Evolutionary conservation across 2,329 filamentous ascomycete genomes (phyloP), one percentile per base, ranked within the genome.

Genomic region (Leptographium flavum): DNA sequence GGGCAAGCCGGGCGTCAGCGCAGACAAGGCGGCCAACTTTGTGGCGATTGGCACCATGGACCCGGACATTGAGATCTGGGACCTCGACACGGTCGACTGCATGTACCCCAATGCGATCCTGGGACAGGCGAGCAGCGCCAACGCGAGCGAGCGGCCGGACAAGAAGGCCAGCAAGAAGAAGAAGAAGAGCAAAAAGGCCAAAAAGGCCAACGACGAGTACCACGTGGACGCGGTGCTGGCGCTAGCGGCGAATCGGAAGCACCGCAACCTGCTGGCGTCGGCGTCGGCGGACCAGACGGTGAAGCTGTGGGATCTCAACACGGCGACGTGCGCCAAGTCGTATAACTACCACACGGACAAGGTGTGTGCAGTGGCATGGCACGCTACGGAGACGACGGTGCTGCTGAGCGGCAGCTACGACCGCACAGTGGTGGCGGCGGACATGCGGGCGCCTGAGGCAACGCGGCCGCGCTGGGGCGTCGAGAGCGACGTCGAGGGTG

Each of bases 91-190:
- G 8, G 79, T 98, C 43, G 92, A 98, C 66, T 85, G 83, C 76
- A 94, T 98, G 84, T 98, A 95, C 59, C 92, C 92, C 21, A 94
- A 94, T 59, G 88, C 90, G 10, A 93, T 98, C 51, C 77, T 98
- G 5, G 92, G 92, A 10, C 83, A 90, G 58, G 70, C 25, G 71
- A 69, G 27, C 27, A 32, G 35, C 14, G 19, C n/a, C n/a, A n/a
- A n/a, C n/a, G 25, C 14, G 11, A 33, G 6, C 2, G 43, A 3
- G 21, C n/a, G 36, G 8, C 23, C 17, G 4, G 39, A 36, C 9
- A 38, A 42, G 21, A 88, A 87, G 61, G n/a, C n/a, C n/a, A n/a
- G n/a, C n/a, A 80, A 79, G 61, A 73, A 74, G 54, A 81, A 79
- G 58, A 92, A 88, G 66, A 94, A 88, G 64, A 88, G 87, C 68